Base-by-base conservation (phyloP, 306 rosid genomes). In the Purshia tridentata region DNA sequence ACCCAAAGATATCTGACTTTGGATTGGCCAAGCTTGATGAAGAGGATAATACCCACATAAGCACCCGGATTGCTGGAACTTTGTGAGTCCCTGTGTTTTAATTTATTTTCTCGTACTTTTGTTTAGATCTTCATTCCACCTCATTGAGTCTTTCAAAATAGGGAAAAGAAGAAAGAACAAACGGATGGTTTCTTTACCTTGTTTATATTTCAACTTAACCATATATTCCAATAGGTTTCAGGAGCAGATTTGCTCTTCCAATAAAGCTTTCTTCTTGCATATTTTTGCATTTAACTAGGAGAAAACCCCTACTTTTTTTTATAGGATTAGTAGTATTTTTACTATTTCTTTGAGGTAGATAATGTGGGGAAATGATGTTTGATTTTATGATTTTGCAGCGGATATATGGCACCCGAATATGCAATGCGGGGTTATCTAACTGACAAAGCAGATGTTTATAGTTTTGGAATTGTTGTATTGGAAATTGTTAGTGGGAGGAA, bases 21-120 rank as follows among this genome's bases (percentile, higher is more conserved):
- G 87, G 96, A 35, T 77, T 90, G 79, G 96, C 96, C 50, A 92
- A 84, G 70, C 98, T 90, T 51, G 80, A 87, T 48, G 97, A 90
- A 55, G 91, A 80, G 40, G 97, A 76, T 12, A 42, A 77, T 12
- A 88, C 95, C 18, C 98, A 92, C 67, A 84, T 92, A 18, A 90
- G 85, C 74, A 90, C 95, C 7, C 70, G 89, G 61, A 69, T 87
- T 53, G 91, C 88, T 4, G 95, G 97, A 77, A 92, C 97, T 45
- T 76, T 67, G 96, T 89, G 72, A 81, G 92, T 60, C 41, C 6
- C 44, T 29, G 0, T 63, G 23, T 46, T 57, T 42, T 11, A 39
- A 37, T 9, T 37, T 8, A 10, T 2, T 57, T 51, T 57, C 44
- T 47, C 53, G 11, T 46, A 9, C 14, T 15, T 18, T 23, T 50